Base-by-base conservation (phyloP, 2,329 filamentous ascomycete species). In the Botrytis cinerea region DNA sequence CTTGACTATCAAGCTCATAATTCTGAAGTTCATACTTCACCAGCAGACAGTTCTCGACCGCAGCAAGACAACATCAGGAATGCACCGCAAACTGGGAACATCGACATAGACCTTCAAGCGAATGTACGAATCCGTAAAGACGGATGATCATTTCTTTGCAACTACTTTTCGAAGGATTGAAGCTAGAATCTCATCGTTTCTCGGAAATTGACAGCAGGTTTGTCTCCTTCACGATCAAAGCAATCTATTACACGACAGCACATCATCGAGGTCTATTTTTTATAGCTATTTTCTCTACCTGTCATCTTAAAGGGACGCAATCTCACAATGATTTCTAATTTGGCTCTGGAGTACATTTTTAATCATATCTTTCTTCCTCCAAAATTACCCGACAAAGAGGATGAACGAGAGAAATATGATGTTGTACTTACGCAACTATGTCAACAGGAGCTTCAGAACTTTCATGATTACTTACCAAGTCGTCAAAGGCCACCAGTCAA, bases 291-390 rank as follows among this genome's bases (percentile, higher is more conserved):
- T 10, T 4, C 63, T n/a, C 32, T 20, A 40, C 14, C 12, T 38
- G 1, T 8, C 38, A 12, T 22, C 25, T 2, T 18, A 18, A 35
- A 14, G n/a, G 1, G 28, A 35, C n/a, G 10, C 20, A 16, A 28
- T 67, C 18, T 20, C 22, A 67, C 38, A 16, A 67, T 67, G 64
- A 10, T 12, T 8, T 54, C 64, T 25, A 6, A n/a, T 10, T 38
- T 46, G 6, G 14, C 28, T 28, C 48, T 51, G 32, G 35, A 35
- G 38, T 85, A 83, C 74, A 74, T 86, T 2, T 80, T 86, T 54
- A 77, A 86, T 54, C 85, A 88, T 76, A 78, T 87, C 1, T 85
- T 87, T 32, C 81, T 88, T 0, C 86, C 86, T 0, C 84, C 85
- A 1, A 81, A 84, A 59, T 79, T 87, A 0, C 86, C 86, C 0